Conservation (phyloP, 495 filamentous ascomycete genomes). For the Hypoxylon intermedium region DNA sequence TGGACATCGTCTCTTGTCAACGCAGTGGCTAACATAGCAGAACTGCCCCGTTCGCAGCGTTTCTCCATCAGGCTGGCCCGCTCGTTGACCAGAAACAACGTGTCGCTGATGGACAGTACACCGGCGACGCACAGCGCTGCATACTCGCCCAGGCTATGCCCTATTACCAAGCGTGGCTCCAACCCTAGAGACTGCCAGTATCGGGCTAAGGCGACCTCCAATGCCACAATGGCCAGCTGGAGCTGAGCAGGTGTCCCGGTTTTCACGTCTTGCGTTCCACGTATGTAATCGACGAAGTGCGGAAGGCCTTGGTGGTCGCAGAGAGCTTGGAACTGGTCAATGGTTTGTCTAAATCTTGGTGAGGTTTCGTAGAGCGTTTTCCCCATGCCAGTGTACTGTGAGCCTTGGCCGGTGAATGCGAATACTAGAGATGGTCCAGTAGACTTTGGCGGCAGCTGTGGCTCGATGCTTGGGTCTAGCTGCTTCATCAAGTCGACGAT, state of each 20-base stretch:
- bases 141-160: conserved; percentile 78
- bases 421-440: neutral
- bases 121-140: conserved; percentile 73
- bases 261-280: conserved; percentile 50
- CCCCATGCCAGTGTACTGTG: conserved; percentile 62
- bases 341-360: conserved; percentile 61
- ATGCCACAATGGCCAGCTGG: conserved; percentile 68
- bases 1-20: too few relatives aligned
- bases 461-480: conserved; percentile 12
- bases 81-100: conserved; percentile 70
- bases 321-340: conserved; percentile 66
- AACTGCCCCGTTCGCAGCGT: conserved; percentile 63
- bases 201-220: conserved; percentile 74
- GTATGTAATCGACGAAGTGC: conserved; percentile 61
- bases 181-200: conserved; percentile 73
- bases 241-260: conserved; percentile 65
- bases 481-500: conserved; percentile 31
- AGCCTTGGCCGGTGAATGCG: conserved; percentile 48
- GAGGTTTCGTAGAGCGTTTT: conserved; percentile 64
- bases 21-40: conserved; percentile 67
- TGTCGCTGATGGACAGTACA: conserved; percentile 68
- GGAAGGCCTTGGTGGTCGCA: conserved; percentile 64
- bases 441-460: neutral
- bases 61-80: conserved; percentile 67
- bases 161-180: conserved; percentile 69